Evolutionary conservation across 2,329 filamentous ascomycete genomes (phyloP).

Genomic region (Epichloe gansuensis): DNA sequence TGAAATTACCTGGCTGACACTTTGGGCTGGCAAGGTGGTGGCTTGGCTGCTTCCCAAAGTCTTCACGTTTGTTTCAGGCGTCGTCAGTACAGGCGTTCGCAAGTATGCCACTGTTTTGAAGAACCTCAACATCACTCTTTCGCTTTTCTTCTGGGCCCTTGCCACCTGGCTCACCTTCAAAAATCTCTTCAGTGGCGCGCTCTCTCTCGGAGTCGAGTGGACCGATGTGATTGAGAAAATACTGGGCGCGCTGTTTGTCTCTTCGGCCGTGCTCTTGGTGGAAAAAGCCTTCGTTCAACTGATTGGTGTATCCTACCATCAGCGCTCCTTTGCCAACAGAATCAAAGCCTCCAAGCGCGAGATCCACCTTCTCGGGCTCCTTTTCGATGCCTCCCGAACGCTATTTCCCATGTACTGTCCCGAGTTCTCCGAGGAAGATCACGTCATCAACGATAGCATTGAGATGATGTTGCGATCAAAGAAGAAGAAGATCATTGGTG

Average conservation of each 20-base stretch:
- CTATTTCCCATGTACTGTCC: constrained; percentile 87
- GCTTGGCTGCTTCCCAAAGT: constrained; percentile 45
- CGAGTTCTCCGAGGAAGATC: constrained; percentile 86
- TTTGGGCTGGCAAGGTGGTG: constrained; percentile 55
- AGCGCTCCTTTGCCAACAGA: constrained; percentile 65
- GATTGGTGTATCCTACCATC: constrained; percentile 75
- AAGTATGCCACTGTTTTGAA: constrained; percentile 56
- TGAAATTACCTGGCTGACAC: constrained; percentile 51
- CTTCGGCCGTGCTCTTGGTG: constrained; percentile 56
- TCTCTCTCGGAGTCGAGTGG: constrained; percentile 32
- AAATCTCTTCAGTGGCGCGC: constrained; percentile 30
- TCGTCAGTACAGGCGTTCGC: constrained; percentile 55
- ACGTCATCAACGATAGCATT: constrained; percentile 76
- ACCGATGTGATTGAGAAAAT: constrained; percentile 48
- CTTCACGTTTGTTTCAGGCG: constrained; percentile 58
- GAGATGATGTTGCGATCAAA: constrained; percentile 52
- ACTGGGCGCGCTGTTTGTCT: constrained; percentile 53
- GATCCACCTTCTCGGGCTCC: constrained; percentile 63
- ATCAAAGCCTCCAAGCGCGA: constrained; percentile 89
- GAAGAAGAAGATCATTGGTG: constrained; percentile 26
- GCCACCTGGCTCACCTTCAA: constrained; percentile 50
- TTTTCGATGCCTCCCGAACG: constrained; percentile 80
- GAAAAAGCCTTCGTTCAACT: constrained; percentile 71
- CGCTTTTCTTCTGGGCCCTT: constrained; percentile 56
- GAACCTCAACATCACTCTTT: constrained; percentile 52